Percentiles rank a stretch among this genome's conserved stretches.
Conservation (phyloP, 345 rosid genomes). For the Euphorbia pulcherrima region DNA sequence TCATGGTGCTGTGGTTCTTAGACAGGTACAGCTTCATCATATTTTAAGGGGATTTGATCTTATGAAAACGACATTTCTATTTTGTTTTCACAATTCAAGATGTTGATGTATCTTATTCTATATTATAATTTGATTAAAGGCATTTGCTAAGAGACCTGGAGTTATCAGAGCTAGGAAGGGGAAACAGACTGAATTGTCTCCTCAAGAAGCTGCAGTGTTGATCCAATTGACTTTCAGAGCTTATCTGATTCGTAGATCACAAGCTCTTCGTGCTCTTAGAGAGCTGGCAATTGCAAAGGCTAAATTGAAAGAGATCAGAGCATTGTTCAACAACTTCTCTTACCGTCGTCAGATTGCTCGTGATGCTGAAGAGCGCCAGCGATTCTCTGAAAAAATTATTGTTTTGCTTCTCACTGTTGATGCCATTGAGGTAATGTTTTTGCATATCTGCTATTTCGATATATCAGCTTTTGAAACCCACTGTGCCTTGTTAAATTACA, state of each 20-base stretch:
- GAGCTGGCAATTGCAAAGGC: conserved; percentile 87
- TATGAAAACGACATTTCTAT: conserved; percentile 1
- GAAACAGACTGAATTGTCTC: conserved; percentile 68
- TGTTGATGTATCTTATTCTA: background rate
- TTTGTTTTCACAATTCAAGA: background rate
- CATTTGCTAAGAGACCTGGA: conserved; percentile 68
- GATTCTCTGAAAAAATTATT: conserved; percentile 75
- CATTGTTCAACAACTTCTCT: conserved; percentile 68
- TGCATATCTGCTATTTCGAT: background rate
- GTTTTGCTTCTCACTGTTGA: conserved; percentile 91
- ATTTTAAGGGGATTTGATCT: background rate
- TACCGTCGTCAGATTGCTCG: conserved; percentile 65
- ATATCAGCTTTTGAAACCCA: background rate
- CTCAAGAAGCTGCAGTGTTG: conserved; percentile 71
- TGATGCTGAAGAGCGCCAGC: conserved; percentile 82
- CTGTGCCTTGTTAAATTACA: background rate
- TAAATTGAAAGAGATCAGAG: conserved; percentile 83
- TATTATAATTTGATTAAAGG: conserved; percentile 38
- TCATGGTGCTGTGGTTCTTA: conserved; percentile 48
- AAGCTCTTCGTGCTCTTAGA: conserved; percentile 78
- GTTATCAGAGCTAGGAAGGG: conserved; percentile 52
- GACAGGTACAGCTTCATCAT: conserved; percentile 45
- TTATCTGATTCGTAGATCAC: conserved; percentile 73
- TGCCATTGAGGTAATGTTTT: conserved; percentile 74
- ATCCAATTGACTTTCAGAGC: conserved; percentile 81